Base-by-base conservation (phyloP, 257 asterid genomes). In the Phtheirospermum japonicum region DNA sequence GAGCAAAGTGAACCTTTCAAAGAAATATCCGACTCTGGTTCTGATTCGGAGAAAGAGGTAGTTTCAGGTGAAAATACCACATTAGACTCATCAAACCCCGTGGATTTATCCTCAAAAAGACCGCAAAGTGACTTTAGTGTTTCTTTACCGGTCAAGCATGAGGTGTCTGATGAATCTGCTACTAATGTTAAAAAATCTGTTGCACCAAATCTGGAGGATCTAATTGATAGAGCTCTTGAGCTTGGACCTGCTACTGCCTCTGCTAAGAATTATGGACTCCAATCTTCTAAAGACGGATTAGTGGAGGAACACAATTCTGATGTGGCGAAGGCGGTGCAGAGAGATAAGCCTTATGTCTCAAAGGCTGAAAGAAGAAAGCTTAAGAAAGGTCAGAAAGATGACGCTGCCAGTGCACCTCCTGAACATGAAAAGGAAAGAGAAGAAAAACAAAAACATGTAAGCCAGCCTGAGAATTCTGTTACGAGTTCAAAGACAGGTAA, bases 311-410 rank as follows among this genome's bases (percentile, higher is more conserved):
- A 62, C 26, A 60, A 75, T 62, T 58, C 58, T 59, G 84, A 76
- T 64, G 72, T 57, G 57, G 53, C 64, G 62, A 82, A 76, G 48
- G 64, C 74, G 4, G 65, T 67, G 50, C 83, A 63, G 76, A 82
- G 96, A 75, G 96, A 89, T 18, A 89, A 87, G 71, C 96, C 97
- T 28, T 83, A 82, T 61, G 42, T 89, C 73, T 85, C 99, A 40
- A 93, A 89, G 84, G 82, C 97, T 30, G 97, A 93, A 71, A 87
- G 99, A 80, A 83, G 87, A 82, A 86, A 79, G 82, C 93, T 85
- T 67, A 93, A 87, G 88, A 89, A 93, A 80, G 97, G 89, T 65
- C 76, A 72, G 72, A 85, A 74, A 46, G 90, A 85, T 64, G 84
- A 68, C 68, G 64, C 34, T 26, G 73, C 26, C 14, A 75, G 43